Percentiles rank a stretch among this genome's conserved stretches.
phyloP scores from a whole-genome alignment of 208 protist species.

The Trypanosoma cruzi region DNA sequence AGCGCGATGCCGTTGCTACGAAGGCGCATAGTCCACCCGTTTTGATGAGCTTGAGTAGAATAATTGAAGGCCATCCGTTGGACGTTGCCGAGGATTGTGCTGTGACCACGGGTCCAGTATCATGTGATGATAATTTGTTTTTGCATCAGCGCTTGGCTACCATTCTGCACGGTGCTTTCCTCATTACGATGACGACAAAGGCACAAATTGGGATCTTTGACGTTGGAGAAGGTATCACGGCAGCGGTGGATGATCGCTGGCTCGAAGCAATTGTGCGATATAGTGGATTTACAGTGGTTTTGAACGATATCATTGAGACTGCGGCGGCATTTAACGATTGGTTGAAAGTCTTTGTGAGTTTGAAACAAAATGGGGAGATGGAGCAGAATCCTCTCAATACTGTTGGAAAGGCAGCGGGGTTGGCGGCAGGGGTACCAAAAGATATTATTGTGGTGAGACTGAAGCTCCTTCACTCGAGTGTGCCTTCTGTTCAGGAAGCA shows the following conservation, averaged over 20 bases:
- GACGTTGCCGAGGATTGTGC: neutral
- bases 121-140: neutral
- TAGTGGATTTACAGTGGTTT: conserved; percentile 45
- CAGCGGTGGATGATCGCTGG: conserved; percentile 49
- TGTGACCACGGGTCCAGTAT: neutral
- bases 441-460: conserved; percentile 7
- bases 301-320: conserved; percentile 69
- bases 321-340: conserved; percentile 54
- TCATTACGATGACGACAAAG: conserved; percentile 70
- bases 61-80: conserved; percentile 1
- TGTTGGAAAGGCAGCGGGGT: neutral
- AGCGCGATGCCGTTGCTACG: neutral
- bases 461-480: conserved; percentile 18
- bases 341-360: conserved; percentile 41
- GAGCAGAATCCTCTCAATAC: conserved; percentile 18
- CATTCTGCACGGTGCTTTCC: conserved; percentile 62
- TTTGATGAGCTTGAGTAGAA: neutral
- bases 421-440: neutral
- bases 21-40: neutral
- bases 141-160: conserved; percentile 39
- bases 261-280: conserved; percentile 61
- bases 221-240: neutral
- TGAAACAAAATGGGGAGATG: neutral
- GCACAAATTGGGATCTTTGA: conserved; percentile 57
- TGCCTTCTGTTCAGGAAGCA: conserved; percentile 22